Base-by-base conservation (phyloP, 2,329 filamentous ascomycete genomes). In the Penicillium brasilianum region DNA sequence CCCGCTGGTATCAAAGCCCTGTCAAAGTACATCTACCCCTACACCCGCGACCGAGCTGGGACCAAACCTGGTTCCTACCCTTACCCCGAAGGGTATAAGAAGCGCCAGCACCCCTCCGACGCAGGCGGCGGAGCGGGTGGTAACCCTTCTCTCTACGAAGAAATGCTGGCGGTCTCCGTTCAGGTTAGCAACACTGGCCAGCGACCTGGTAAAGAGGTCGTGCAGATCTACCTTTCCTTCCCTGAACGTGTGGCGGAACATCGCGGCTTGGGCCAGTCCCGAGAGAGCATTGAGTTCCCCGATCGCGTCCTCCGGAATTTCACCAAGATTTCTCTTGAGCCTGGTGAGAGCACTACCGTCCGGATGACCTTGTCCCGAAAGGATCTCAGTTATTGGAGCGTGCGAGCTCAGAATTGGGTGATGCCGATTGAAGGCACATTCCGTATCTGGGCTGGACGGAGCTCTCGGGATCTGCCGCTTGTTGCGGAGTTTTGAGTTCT, bases 321-420 rank as follows among this genome's bases (percentile, higher is more conserved):
- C 71, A 87, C 89, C 64, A 92, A 93, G 79, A 78, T 90, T 2
- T 74, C 78, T 28, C 75, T 92, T 16, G 77, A 81, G 4, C 80
- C 83, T 0, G 87, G 85, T 0, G 80, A 87, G 70, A 82, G 75
- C 3, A 75, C 76, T 59, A 82, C 76, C 0, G 83, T 92, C 0
- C 80, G 81, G 20, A 81, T 92, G 67, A 77, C 79, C 0, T 67
- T 92, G 58, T 90, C 84, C 7, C 83, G 90, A 59, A 85, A 88
- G 68, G 90, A 92, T 71, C 59, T 92, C 58, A 91, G 89, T 66
- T 88, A 90, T 49, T 92, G 90, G 90, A 88, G 90, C 71, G 83
- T 86, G 0, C 75, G 79, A 6, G 72, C 78, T 43, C 89, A 91
- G 77, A 91, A 92, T 66, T 93, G 90, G 90, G 82, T 87, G 1